Base-by-base conservation (phyloP, 176 grass and related monocot genomes). In the Cenchrus americanus region DNA sequence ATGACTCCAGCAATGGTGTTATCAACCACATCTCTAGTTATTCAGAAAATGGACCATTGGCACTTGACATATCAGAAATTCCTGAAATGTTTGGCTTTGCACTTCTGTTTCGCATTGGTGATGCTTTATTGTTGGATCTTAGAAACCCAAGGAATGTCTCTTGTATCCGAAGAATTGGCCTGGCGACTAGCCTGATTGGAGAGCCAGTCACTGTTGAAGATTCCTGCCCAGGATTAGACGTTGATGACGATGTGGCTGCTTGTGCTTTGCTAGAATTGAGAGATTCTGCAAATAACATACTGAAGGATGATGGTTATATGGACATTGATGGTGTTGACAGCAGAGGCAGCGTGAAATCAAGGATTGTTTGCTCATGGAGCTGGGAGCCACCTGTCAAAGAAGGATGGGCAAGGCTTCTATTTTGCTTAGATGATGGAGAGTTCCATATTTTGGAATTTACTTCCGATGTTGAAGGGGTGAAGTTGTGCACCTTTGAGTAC, bases 221-320 rank as follows among this genome's bases (percentile, higher is more conserved):
- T 79, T 85, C 94, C 17, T 89, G 87, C 83, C 86, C 86, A 92
- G 87, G 67, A 83, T 82, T 93, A 71, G 91, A 93, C 37, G 80
- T 88, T 80, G 89, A 99, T 92, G 96, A 99, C 1, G 92, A 94
- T 85, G 91, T 88, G 64, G 96, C 86, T 78, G 96, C 96, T 70
- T 99, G 96, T 87, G 91, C 93, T 78, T 90, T 99, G 85, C 89
- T 99, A 84, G 96, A 99, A 82, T 80, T 99, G 71, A 92, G 86
- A 77, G 96, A 94, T 89, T 96, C 93, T 40, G 88, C 79, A 78
- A 89, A 93, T 84, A 90, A 86, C 62, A 94, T 86, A 68, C 75
- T 89, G 55, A 93, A 86, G 79, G 89, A 91, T 82, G 91, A 94
- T 58, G 90, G 84, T 92, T 94, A 81, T 62, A 99, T 99, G 96